phyloP scores from a whole-genome alignment of 495 filamentous ascomycete species.

The Aspergillus coremiiformis region DNA sequence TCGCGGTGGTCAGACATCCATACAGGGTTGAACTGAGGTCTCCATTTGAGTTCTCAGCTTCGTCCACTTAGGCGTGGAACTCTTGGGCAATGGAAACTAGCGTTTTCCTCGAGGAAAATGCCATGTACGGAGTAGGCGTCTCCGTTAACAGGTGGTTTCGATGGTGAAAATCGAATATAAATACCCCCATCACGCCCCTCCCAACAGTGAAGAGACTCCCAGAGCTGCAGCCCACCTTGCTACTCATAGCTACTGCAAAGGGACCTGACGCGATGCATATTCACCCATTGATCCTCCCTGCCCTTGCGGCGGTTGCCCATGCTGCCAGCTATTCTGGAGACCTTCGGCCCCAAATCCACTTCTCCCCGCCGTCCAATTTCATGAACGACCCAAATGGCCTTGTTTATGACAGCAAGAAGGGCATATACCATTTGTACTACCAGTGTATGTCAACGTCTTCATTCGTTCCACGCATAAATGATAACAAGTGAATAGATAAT shows the following conservation, averaged over 20 bases:
- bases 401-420: constrained; percentile 32
- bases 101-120: neutral
- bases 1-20: neutral
- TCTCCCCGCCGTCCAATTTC: constrained; percentile 42
- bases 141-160: neutral
- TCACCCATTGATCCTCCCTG: neutral
- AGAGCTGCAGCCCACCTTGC: neutral
- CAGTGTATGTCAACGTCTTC: constrained; percentile 26
- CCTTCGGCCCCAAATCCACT: constrained; percentile 40
- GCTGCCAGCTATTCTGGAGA: constrained; percentile 29
- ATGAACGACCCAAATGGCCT: constrained; percentile 55
- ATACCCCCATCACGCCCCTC: neutral
- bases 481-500: constrained; percentile 19
- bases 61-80: neutral
- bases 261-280: constrained; percentile 1
- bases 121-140: too few species aligned
- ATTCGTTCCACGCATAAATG: neutral
- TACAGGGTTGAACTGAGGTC: neutral
- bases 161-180: neutral
- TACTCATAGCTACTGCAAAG: neutral
- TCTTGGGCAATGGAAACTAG: neutral
- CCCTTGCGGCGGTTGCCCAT: neutral
- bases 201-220: neutral
- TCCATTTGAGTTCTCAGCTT: neutral
- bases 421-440: constrained; percentile 49